Base-by-base conservation (phyloP, 1,284 basidiomycete species). In the Kalmanozyma brasiliensis region DNA sequence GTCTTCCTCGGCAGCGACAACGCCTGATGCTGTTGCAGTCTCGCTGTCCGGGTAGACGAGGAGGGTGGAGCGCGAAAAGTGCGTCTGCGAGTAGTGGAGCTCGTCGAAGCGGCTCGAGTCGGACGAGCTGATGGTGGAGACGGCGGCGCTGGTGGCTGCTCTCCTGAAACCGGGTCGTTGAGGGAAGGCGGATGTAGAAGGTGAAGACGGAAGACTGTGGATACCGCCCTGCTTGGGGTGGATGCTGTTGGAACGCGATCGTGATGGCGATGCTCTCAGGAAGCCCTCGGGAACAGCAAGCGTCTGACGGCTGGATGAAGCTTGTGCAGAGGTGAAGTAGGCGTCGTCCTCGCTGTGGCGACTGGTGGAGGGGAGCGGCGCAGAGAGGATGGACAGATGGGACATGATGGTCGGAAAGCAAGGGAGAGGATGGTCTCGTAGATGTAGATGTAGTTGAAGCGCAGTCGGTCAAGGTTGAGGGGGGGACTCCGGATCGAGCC, bases 21-120 rank as follows among this genome's bases (percentile, higher is more conserved):
- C 46, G 10, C 34, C 48, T 11, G 6, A 11, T 8, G 35, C 29
- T 2, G 32, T 19, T 13, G 46, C 36, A 0, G n/a, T 4, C 47
- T 66, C 52, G 6, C 52, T 51, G 32, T 40, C 46, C 8, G 58
- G 34, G 34, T 68, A 62, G 29, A 68, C 59, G 0, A 68, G 65
- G 26, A 68, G 32, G 2, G 65, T 68, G 37, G 58, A 62, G 3
- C 65, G 22, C 6, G 58, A 61, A 24, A 68, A 68, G 38, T 68
- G 59, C 9, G 65, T 68, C 33, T 68, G 59, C 6, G 65, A 47
- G 34, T 68, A 68, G 49, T 68, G 65, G 19, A 68, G 40, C 17
- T 52, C 58, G 58, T 62, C 65, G n/a, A 57, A 68, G 0, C 55
- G 29, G 10, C 49, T 45, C 34, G 46, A 40, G 16, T 57, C 56